Conservation (phyloP, 129 eudicot species). For the Sambucus nigra region DNA sequence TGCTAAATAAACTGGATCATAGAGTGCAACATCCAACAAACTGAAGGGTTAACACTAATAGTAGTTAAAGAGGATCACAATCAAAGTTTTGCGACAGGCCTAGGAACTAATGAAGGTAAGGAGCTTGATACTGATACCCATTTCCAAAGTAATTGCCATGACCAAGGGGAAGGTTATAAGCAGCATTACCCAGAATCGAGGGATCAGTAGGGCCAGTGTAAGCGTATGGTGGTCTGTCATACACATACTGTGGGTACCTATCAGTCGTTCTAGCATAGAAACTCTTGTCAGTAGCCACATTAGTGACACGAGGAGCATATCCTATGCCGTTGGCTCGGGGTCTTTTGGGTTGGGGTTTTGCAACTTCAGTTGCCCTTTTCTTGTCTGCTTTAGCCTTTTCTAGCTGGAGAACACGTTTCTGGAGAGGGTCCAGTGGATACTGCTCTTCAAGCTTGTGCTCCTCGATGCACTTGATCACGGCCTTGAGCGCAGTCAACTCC, state of each 20-base stretch:
- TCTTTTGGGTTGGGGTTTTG: constrained; percentile 87
- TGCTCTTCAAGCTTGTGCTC: constrained; percentile 79
- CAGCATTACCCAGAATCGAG: constrained; percentile 40
- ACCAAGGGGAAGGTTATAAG: constrained; percentile 55
- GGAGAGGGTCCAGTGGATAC: constrained; percentile 72
- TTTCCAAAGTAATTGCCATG: constrained; percentile 75
- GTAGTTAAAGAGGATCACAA: constrained; percentile 44
- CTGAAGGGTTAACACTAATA: constrained; percentile 57
- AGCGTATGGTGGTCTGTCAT: constrained; percentile 76
- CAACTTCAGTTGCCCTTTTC: constrained; percentile 83
- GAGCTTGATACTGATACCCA: constrained; percentile 81
- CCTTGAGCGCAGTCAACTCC: constrained; percentile 81
- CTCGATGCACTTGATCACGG: constrained; percentile 78
- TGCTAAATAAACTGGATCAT: constrained; percentile 11
- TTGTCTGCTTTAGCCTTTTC: constrained; percentile 95
- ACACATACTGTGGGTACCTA: constrained; percentile 82
- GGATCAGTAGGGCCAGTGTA: constrained; percentile 57
- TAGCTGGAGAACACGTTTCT: constrained; percentile 58
- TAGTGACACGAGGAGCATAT: constrained; percentile 39
- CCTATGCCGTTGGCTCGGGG: constrained; percentile 73
- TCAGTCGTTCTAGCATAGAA: constrained; percentile 58
- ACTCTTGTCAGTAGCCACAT: constrained; percentile 36
- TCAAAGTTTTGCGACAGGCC: constrained; percentile 37
- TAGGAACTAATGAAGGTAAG: constrained; percentile 75
- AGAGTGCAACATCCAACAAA: constrained; percentile 22